Conservation (phyloP, 2,329 filamentous ascomycete genomes). For the Elsinoe perseae region DNA sequence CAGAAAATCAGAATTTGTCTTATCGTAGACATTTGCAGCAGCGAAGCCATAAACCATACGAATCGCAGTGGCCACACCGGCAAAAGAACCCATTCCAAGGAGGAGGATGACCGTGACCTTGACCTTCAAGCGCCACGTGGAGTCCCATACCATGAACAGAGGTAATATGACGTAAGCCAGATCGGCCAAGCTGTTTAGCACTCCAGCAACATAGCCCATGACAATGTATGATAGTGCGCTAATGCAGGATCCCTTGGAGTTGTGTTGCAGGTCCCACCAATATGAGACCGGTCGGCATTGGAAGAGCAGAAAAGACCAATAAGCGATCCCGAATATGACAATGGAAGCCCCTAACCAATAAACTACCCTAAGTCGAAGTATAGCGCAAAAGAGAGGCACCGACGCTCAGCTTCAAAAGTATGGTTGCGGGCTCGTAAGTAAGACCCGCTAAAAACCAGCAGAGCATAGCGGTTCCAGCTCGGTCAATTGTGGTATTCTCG, state of each 20-base stretch:
- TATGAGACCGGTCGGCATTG: slow-evolving; percentile 43
- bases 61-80: not conserved
- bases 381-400: slow-evolving; percentile 44
- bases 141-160: slow-evolving; percentile 30
- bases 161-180: slow-evolving; percentile 32
- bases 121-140: not conserved
- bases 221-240: slow-evolving; percentile 12
- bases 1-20: slow-evolving; percentile 21
- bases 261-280: slow-evolving; percentile 39
- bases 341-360: slow-evolving; percentile 37
- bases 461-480: slow-evolving; percentile 20
- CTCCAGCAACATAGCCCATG: slow-evolving; percentile 19
- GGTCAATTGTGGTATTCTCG: slow-evolving; percentile 22
- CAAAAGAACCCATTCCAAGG: not conserved
- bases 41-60: not conserved
- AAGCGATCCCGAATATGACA: slow-evolving; percentile 36
- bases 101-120: not conserved
- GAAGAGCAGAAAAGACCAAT: slow-evolving; percentile 43
- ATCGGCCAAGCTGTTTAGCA: slow-evolving; percentile 31
- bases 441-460: slow-evolving; percentile 46
- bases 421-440: slow-evolving; percentile 40
- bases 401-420: slow-evolving; percentile 42
- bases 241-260: slow-evolving; percentile 21
- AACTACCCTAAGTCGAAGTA: slow-evolving; percentile 37
- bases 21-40: not conserved